Conservation (phyloP, 139 green algal species). For the Pleodorina starrii region DNA sequence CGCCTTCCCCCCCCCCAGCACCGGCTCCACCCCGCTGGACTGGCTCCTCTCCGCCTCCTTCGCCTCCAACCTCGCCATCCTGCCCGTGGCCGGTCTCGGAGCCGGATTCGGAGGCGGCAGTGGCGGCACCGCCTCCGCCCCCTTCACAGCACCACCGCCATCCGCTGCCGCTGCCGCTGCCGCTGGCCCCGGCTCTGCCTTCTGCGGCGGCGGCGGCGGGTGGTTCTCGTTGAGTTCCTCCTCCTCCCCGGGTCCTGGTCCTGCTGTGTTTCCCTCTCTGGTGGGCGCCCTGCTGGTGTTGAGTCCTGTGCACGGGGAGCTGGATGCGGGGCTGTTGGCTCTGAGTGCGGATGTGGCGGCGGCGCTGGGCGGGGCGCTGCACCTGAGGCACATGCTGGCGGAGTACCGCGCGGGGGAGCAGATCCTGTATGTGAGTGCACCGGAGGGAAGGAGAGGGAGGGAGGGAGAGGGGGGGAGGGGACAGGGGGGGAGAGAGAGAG, state of each 20-base stretch:
- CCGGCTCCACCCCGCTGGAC: conserved; percentile 15
- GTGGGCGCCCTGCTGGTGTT: conserved; percentile 40
- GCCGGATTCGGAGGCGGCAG: neutral
- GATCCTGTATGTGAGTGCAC: conserved; percentile 33
- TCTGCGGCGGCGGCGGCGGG: neutral
- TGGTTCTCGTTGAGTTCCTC: too few relatives aligned
- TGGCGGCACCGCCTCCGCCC: neutral
- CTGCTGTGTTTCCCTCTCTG: too few relatives aligned
- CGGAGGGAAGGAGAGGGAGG: neutral
- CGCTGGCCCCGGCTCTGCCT: neutral
- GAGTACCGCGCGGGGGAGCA: conserved; percentile 40
- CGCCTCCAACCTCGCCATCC: neutral
- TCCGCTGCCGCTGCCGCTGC: neutral
- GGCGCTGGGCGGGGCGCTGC: conserved; percentile 39
- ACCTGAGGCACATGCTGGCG: conserved; percentile 42
- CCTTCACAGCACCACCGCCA: too few relatives aligned
- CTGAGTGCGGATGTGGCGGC: conserved; percentile 35
- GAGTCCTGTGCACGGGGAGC: conserved; percentile 24
- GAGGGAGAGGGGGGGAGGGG: too few relatives aligned
- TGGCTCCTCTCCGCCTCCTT: conserved; percentile 28
- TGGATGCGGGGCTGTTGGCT: conserved; percentile 3
- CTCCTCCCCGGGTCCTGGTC: too few relatives aligned
- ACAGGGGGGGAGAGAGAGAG: too few relatives aligned
- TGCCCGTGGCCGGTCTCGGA: conserved; percentile 17
- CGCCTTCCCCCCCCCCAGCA: neutral